Evolutionary conservation across 306 rosid genomes (phyloP).

Genomic region (Sesbania bispinosa): DNA sequence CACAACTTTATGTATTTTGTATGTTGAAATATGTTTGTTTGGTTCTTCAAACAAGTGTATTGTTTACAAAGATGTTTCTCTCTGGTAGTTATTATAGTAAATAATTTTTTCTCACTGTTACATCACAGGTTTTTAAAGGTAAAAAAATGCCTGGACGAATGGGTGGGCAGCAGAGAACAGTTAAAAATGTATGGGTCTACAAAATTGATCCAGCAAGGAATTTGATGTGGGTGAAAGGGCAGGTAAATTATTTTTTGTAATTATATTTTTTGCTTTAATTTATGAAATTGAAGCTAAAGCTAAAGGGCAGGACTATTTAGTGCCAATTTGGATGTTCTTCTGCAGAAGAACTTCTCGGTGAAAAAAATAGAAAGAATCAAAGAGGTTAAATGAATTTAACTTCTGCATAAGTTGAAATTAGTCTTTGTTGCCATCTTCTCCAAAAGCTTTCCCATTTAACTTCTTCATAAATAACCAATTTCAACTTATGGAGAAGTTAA

Average conservation of each 20-base stretch:
- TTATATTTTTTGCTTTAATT: slow-evolving; percentile 4
- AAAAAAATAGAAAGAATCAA: too few species aligned
- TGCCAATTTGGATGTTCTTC: too few species aligned
- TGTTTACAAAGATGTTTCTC: background rate
- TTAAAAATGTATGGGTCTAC: slow-evolving; percentile 90
- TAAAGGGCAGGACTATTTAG: too few species aligned
- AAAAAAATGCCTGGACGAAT: slow-evolving; percentile 93
- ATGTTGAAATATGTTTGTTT: background rate
- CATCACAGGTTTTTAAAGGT: slow-evolving; percentile 69
- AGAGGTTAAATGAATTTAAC: too few species aligned
- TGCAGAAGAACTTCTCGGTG: too few species aligned
- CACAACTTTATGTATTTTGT: slow-evolving; percentile 10
- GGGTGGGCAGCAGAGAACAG: slow-evolving; percentile 91
- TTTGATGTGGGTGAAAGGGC: slow-evolving; percentile 95
- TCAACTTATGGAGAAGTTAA: too few species aligned
- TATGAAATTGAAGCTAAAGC: background rate
- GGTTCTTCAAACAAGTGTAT: background rate
- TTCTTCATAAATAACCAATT: too few species aligned
- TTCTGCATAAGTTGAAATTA: too few species aligned
- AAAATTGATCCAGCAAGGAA: slow-evolving; percentile 93
- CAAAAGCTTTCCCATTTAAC: too few species aligned
- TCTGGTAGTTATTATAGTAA: background rate
- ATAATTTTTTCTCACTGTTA: slow-evolving; percentile 11
- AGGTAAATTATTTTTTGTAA: slow-evolving; percentile 47
- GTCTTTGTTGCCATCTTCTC: too few species aligned